Base-by-base conservation (phyloP, 495 filamentous ascomycete species). In the Aspergillus bertholletiae region DNA sequence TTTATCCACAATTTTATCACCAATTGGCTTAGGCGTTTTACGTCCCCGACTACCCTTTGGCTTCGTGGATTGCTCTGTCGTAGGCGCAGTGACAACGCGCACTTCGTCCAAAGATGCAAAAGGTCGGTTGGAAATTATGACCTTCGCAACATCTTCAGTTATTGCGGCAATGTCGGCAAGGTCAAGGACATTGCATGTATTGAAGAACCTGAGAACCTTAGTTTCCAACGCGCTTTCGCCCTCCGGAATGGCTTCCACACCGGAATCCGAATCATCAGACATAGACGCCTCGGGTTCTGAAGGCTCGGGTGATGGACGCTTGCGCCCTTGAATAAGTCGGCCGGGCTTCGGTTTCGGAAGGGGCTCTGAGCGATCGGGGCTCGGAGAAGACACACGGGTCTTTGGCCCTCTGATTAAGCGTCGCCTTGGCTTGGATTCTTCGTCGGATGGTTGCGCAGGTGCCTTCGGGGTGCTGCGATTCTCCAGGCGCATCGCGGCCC, bases 141-240 rank as follows among this genome's bases (percentile, higher is more conserved):
- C 44, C 24, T 83, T 71, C 0, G 89, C 87, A 49, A 80, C 74
- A 12, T 84, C 83, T 53, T 88, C 82, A 2, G 85, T 85, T 18
- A 87, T 81, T 43, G 79, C 80, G 12, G 89, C 86, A 40, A 96
- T 85, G 61, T 95, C 91, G 2, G 84, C 81, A 17, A 98, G 79
- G 44, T 89, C 86, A 23, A 84, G 76, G 15, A 76, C 70, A 3
- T 81, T 78, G 69, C 89, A 94, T 0, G 77, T 85, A 64, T 98
- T 97, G 70, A 98, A 83, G 65, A 90, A 96, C 0, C 83, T 77
- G 17, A 97, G 72, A 1, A 96, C 82, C 46, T 80, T 81, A 6
- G 51, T 53, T 21, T 87, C 81, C 34, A 84, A 54, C 24, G 50
- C 34, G 15, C 72, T 70, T 40, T 71, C 74, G 48, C 71, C 63